These are phyloP conservation scores for Elsinoe ampelina DNA, from an alignment of 2,329 filamentous ascomycete genomes.

Conservation along the genomic window DNA sequence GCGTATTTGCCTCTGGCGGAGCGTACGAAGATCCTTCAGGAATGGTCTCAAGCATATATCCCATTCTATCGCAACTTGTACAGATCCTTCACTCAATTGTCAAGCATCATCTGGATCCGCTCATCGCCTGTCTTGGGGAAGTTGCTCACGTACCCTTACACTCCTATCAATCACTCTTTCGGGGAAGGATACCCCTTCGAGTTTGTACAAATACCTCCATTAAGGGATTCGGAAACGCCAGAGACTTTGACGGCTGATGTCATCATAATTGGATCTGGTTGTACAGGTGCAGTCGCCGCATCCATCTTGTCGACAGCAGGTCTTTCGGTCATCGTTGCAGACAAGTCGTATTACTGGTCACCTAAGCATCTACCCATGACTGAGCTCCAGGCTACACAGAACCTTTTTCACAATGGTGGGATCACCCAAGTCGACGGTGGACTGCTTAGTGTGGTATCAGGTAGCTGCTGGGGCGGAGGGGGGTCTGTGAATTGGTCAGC, in stretches of 20 bases:
- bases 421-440: constrained; percentile 43
- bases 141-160: constrained; percentile 50
- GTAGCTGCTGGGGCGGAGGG: constrained; percentile 72
- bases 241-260: constrained; percentile 57
- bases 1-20: constrained; percentile 51
- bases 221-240: constrained; percentile 46
- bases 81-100: constrained; percentile 47
- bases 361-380: constrained; percentile 66
- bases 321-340: constrained; percentile 66
- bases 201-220: constrained; percentile 53
- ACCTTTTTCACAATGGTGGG: constrained; percentile 63
- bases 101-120: constrained; percentile 47
- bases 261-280: constrained; percentile 78
- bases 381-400: constrained; percentile 48
- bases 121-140: constrained; percentile 46
- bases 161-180: constrained; percentile 38
- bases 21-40: constrained; percentile 52
- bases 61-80: constrained; percentile 46
- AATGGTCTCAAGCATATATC: constrained; percentile 53
- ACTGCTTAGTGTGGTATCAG: constrained; percentile 53
- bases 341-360: constrained; percentile 71
- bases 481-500: constrained; percentile 81
- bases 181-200: constrained; percentile 47
- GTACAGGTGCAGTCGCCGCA: constrained; percentile 71
- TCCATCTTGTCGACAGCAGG: constrained; percentile 73